Evolutionary conservation across 1,284 basidiomycete species (phyloP), one percentile per base, ranked within the genome.

Genomic region (Tylopilus sp.): DNA sequence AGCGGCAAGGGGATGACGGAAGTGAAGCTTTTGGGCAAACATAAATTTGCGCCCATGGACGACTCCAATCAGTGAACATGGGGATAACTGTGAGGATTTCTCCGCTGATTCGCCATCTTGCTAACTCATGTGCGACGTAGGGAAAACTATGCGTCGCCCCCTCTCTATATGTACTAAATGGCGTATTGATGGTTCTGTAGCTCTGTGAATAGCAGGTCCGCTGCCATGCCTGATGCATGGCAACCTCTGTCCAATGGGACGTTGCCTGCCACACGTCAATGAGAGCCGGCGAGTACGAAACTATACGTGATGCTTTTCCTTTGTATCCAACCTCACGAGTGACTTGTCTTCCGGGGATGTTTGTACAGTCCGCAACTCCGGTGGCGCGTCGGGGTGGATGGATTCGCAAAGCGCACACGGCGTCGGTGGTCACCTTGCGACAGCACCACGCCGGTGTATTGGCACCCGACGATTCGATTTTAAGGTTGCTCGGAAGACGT

Each of bases 1-100:
- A 95, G 92, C 57, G 95, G 95, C 14, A 89, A 88, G 71, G 94
- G 93, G 31, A 93, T 97, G 85, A 96, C 94, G 31, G 84, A 89
- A 57, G 88, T 90, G 42, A 81, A 81, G 43, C 68, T 78, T 33
- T 82, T 83, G 67, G 79, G 76, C 58, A 94, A 93, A 68, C 92
- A 95, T 74, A 93, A 93, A 70, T 94, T 94, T 64, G 74, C 75
- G 55, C 64, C 70, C 17, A 70, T 68, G 43, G 76, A 81, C 40
- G 79, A 86, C 6, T 8, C 50, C 9, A 56, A 58, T 56, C 64
- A 62, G 52, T 67, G 66, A 65, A 42, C 46, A 37, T 50, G 45
- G 32, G 22, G 39, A 46, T 48, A 37, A 44, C 25, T 52, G 64
- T 60, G 10, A 42, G 66, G 28, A 15, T n/a, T 22, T 32, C 46